Conservation (phyloP, 768 basidiomycete genomes). For the Cystofilobasidium capitatum region DNA sequence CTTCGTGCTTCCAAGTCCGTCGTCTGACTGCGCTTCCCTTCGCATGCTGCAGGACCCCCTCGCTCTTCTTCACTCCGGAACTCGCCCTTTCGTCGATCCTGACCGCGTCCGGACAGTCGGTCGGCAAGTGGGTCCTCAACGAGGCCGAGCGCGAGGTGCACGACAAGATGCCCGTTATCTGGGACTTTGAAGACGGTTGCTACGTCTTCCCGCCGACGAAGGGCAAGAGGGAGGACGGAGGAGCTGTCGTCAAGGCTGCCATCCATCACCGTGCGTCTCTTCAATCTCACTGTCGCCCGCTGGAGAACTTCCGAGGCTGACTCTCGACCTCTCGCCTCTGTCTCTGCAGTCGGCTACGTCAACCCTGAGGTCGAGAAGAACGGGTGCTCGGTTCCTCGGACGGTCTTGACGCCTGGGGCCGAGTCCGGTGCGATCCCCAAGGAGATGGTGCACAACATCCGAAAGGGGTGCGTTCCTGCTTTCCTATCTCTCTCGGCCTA, state of each 20-base stretch:
- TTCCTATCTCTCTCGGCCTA: too few species aligned
- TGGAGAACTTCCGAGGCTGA: not conserved
- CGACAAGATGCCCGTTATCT: slow-evolving; percentile 6
- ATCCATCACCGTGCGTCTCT: slow-evolving; percentile 47
- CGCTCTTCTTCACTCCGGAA: slow-evolving; percentile 1
- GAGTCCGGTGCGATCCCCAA: slow-evolving; percentile 59
- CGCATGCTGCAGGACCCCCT: slow-evolving; percentile 15
- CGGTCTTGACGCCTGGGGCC: slow-evolving; percentile 51
- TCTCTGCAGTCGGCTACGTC: slow-evolving; percentile 50
- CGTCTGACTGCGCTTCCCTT: not conserved
- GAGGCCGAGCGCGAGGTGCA: slow-evolving; percentile 51
- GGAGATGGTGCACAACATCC: slow-evolving; percentile 46
- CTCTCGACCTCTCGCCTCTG: not conserved
- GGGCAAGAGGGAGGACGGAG: not conserved
- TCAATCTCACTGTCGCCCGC: too few species aligned
- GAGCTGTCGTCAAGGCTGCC: slow-evolving; percentile 60
- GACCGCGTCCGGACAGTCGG: slow-evolving; percentile 49
- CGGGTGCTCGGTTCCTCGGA: slow-evolving; percentile 65
- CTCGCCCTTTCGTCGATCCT: slow-evolving; percentile 3
- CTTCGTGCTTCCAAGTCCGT: not conserved
- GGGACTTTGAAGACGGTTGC: slow-evolving; percentile 60
- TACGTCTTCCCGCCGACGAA: slow-evolving; percentile 66
- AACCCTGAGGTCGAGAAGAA: slow-evolving; percentile 44
- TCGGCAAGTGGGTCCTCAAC: slow-evolving; percentile 69
- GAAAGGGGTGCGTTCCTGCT: slow-evolving; percentile 37